phyloP scores from a whole-genome alignment of 2,329 filamentous ascomycete species.

The Aspergillus felis region DNA sequence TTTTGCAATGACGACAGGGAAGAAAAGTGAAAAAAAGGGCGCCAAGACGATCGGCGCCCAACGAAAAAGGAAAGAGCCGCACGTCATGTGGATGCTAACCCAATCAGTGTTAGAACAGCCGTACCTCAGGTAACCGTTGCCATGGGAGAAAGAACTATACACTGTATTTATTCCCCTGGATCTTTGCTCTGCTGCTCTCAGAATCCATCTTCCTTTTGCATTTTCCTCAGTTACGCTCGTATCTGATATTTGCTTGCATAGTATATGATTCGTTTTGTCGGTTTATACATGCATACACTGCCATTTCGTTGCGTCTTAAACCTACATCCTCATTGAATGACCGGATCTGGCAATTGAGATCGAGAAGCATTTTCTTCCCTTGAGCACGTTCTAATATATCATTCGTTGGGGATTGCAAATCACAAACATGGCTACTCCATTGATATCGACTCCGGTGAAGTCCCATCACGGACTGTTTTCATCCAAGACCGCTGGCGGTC shows the following conservation, averaged over 20 bases:
- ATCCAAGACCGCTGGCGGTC: constrained; percentile 86
- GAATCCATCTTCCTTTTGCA: constrained; percentile 23
- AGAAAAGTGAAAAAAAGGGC: constrained; percentile 6
- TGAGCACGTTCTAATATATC: background rate
- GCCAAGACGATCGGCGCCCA: constrained; percentile 40
- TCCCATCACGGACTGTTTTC: constrained; percentile 92
- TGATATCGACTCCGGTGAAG: constrained; percentile 88
- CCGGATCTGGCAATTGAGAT: constrained; percentile 4
- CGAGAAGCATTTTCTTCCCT: constrained; percentile 22
- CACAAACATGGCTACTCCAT: constrained; percentile 71
- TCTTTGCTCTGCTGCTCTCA: constrained; percentile 16
- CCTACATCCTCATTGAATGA: constrained; percentile 5
- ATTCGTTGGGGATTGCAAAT: constrained; percentile 3
- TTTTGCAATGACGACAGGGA: constrained; percentile 3
- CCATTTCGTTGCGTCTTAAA: constrained; percentile 14
- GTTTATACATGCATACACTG: constrained; percentile 20
- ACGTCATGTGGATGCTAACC: constrained; percentile 45
- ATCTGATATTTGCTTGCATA: constrained; percentile 29
- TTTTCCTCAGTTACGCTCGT: constrained; percentile 17
- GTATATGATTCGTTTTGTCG: constrained; percentile 20
- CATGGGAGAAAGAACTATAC: constrained; percentile 31
- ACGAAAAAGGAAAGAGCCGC: constrained; percentile 43
- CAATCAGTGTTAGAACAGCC: constrained; percentile 30
- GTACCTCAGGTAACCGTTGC: constrained; percentile 40
- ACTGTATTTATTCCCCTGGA: constrained; percentile 37